A percentile compares a stretch with the other conserved stretches of the same genome.
phyloP scores from a whole-genome alignment of 176 grass and related monocot genomes.

The Rhynchospora breviuscula region DNA sequence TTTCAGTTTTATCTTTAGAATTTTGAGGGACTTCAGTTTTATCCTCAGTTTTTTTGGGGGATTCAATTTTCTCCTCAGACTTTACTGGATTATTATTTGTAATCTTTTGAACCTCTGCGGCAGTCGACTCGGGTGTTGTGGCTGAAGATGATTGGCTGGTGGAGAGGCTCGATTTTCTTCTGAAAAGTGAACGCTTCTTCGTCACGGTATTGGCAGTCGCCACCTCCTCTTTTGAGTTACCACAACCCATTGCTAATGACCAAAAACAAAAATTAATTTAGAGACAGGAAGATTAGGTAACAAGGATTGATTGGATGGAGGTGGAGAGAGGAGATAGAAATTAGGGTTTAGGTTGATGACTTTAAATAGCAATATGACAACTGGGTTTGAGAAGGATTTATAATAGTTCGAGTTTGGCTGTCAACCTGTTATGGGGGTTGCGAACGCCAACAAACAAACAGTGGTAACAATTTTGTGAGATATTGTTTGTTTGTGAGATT shows the following conservation, averaged over 20 bases:
- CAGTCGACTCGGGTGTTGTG: neutral
- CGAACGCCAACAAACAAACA: conserved; percentile 14
- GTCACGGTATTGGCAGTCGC: conserved; percentile 50
- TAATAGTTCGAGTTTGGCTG: conserved; percentile 2
- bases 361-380: conserved; percentile 31
- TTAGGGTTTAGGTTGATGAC: conserved; percentile 23
- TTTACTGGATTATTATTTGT: conserved; percentile 5
- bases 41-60: neutral
- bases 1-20: neutral
- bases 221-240: conserved; percentile 78
- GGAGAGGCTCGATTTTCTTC: conserved; percentile 40
- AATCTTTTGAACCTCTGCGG: neutral
- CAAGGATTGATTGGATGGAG: conserved; percentile 15
- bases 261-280: neutral
- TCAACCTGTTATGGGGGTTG: conserved; percentile 7
- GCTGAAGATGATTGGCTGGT: conserved; percentile 18
- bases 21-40: neutral
- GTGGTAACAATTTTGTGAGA: neutral
- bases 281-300: conserved; percentile 21
- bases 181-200: conserved; percentile 48
- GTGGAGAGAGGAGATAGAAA: conserved; percentile 24
- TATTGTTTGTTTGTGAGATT: conserved; percentile 15
- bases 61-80: neutral
- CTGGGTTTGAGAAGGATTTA: conserved; percentile 29
- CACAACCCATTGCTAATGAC: conserved; percentile 61